A percentile compares a stretch with the other conserved stretches of the same genome.
Evolutionary conservation across 2,329 filamentous ascomycete genomes (phyloP).

Genomic region (Fusarium sp.): DNA sequence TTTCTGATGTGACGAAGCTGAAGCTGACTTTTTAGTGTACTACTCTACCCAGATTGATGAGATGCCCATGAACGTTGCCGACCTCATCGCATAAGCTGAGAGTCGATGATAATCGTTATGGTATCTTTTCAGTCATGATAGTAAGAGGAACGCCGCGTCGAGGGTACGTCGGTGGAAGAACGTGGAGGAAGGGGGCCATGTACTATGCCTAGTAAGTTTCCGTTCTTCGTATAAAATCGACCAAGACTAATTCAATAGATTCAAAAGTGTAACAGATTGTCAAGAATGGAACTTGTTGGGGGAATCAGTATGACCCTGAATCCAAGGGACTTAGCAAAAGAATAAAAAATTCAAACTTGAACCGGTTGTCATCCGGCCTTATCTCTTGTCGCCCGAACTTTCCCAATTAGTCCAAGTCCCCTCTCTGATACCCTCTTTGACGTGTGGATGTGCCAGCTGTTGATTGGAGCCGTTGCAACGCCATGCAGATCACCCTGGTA

Average conservation of each 20-base stretch:
- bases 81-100: conserved; percentile 65
- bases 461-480: conserved; percentile 1
- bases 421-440: not conserved
- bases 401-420: conserved; percentile 30
- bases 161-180: conserved; percentile 30
- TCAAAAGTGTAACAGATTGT: conserved; percentile 27
- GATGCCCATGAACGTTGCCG: conserved; percentile 96
- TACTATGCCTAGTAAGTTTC: conserved; percentile 44
- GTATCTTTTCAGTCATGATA: not conserved
- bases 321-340: conserved; percentile 1
- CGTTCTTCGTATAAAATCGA: not conserved
- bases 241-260: conserved; percentile 13
- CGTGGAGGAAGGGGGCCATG: conserved; percentile 53
- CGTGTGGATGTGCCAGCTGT: conserved; percentile 6
- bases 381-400: conserved; percentile 29
- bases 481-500: not conserved
- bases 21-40: conserved; percentile 75
- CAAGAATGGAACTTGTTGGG: conserved; percentile 2
- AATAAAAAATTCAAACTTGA: conserved; percentile 21
- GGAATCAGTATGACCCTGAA: conserved; percentile 14
- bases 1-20: not conserved
- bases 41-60: conserved; percentile 98
- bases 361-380: conserved; percentile 4
- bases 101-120: not conserved
- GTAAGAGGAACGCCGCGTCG: conserved; percentile 31